These are phyloP conservation scores for Colletotrichum shisoi DNA, from an alignment of 2,329 filamentous ascomycete genomes.

Conservation along the genomic window DNA sequence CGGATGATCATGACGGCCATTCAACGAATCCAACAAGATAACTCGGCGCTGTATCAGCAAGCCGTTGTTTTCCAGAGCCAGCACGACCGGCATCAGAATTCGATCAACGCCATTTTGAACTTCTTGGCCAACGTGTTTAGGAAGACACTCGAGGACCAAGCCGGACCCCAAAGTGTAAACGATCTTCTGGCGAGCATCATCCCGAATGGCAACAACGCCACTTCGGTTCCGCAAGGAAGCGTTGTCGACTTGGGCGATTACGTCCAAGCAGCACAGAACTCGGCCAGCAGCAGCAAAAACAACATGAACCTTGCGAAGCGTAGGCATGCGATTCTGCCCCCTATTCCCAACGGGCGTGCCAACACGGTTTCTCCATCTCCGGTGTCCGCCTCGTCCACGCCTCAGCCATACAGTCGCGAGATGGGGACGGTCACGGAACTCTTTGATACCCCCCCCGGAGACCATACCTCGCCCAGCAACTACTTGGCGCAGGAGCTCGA, in stretches of 20 bases:
- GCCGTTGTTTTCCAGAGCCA: conserved; percentile 88
- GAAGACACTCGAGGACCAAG: conserved; percentile 86
- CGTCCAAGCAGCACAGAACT: conserved; percentile 57
- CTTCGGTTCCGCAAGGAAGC: conserved; percentile 59
- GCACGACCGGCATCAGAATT: conserved; percentile 96
- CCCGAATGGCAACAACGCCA: conserved; percentile 60
- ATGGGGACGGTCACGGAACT: conserved; percentile 69
- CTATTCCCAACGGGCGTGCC: conserved; percentile 55
- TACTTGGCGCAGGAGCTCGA: conserved; percentile 65
- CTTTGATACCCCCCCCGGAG: conserved; percentile 60
- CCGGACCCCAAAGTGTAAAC: conserved; percentile 76
- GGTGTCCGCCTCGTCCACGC: conserved; percentile 44
- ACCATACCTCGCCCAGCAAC: conserved; percentile 54
- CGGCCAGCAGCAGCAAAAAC: conserved; percentile 43
- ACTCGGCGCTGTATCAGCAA: conserved; percentile 86
- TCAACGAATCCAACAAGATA: conserved; percentile 79
- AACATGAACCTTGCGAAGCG: conserved; percentile 59
- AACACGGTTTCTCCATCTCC: conserved; percentile 43
- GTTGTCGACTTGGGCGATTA: conserved; percentile 70
- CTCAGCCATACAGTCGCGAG: conserved; percentile 50
- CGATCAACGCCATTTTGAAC: conserved; percentile 97
- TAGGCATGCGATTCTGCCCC: conserved; percentile 62
- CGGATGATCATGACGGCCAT: conserved; percentile 85
- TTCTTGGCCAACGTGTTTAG: conserved; percentile 97
- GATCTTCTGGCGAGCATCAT: conserved; percentile 84